Conservation (phyloP, 345 rosid genomes). For the Eucalyptus pauciflora region DNA sequence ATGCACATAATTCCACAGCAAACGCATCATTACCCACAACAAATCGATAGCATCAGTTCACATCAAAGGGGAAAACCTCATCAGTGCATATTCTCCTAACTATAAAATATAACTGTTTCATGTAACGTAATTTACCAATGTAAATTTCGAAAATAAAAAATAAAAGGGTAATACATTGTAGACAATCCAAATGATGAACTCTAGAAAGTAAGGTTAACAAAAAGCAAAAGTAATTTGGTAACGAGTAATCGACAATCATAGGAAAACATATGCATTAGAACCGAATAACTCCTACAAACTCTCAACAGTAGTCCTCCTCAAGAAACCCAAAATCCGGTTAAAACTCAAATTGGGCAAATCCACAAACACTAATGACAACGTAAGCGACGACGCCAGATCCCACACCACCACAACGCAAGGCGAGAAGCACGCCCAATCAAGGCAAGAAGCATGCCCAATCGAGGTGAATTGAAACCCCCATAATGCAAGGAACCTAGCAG, state of each 20-base stretch:
- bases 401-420: fast-evolving
- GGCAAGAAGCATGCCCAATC: too few relatives aligned
- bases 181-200: neutral
- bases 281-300: too few relatives aligned
- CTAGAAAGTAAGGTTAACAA: neutral
- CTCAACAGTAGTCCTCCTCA: too few relatives aligned
- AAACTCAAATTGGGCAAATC: too few relatives aligned
- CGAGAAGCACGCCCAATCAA: fast-evolving
- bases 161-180: neutral
- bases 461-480: too few relatives aligned
- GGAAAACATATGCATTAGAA: too few relatives aligned
- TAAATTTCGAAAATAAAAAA: neutral
- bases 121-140: neutral
- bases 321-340: fast-evolving
- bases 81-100: neutral
- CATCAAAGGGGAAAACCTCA: neutral
- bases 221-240: neutral
- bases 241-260: neutral
- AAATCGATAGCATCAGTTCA: neutral
- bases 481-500: too few relatives aligned
- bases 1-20: neutral
- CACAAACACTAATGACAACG: too few relatives aligned
- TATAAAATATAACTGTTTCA: neutral
- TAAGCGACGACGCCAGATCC: fast-evolving
- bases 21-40: neutral